Evolutionary conservation across 1,284 basidiomycete species (phyloP).

Genomic region (Cystobasidium pallidum): DNA sequence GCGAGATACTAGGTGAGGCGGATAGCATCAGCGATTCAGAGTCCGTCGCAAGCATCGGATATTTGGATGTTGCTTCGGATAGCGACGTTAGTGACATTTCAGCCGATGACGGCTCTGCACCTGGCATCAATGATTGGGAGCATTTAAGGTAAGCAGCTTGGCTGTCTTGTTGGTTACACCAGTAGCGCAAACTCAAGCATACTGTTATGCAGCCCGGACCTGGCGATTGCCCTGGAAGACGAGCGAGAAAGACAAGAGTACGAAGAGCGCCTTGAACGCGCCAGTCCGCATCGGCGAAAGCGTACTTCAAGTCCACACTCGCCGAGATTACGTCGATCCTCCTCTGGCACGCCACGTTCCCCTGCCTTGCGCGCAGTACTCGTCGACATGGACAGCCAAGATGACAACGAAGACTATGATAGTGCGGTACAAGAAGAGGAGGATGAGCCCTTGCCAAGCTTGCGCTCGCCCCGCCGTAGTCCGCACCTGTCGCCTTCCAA

Average conservation of each 20-base stretch:
- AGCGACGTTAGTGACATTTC: constrained; percentile 33
- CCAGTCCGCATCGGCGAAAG: constrained; percentile 36
- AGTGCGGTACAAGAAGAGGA: constrained; percentile 52
- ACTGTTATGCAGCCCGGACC: constrained; percentile 34
- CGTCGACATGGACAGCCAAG: constrained; percentile 22
- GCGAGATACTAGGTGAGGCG: constrained; percentile 50
- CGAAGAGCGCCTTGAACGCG: constrained; percentile 24
- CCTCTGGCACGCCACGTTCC: constrained; percentile 44
- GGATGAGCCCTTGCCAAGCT: constrained; percentile 47
- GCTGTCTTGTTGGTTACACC: not conserved
- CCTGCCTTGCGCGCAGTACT: constrained; percentile 46
- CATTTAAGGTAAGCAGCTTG: constrained; percentile 30
- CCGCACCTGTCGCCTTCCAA: constrained; percentile 30
- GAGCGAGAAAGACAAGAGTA: constrained; percentile 36
- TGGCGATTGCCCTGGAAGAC: constrained; percentile 45
- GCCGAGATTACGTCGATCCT: constrained; percentile 39
- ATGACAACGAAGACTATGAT: constrained; percentile 52
- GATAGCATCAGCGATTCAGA: constrained; percentile 52
- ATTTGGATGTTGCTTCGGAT: constrained; percentile 46
- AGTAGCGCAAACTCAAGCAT: not conserved
- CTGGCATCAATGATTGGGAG: constrained; percentile 39
- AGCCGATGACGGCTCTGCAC: constrained; percentile 20
- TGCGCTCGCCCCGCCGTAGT: constrained; percentile 34
- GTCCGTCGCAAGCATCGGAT: constrained; percentile 47
- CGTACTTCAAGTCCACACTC: constrained; percentile 41